A percentile compares a stretch with the other conserved stretches of the same genome.
Conservation (phyloP, 345 rosid genomes). For the Draba incana region DNA sequence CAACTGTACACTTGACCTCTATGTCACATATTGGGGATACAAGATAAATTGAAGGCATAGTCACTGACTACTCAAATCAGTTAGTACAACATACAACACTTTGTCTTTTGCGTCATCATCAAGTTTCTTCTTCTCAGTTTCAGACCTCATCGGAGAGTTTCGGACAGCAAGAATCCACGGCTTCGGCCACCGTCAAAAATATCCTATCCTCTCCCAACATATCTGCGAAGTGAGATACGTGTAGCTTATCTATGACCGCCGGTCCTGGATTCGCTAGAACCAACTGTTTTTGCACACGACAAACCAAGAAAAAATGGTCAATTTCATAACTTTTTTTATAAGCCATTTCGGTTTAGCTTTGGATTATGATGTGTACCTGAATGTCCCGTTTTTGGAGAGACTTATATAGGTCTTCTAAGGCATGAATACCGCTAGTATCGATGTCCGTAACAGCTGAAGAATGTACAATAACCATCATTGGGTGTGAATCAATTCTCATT, state of each 20-base stretch:
- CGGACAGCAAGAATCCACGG: slow-evolving; percentile 58
- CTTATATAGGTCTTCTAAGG: slow-evolving; percentile 65
- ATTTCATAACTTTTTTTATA: not conserved
- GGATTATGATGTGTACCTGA: slow-evolving; percentile 45
- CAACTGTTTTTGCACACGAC: slow-evolving; percentile 47
- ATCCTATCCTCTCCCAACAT: slow-evolving; percentile 64
- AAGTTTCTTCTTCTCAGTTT: slow-evolving; percentile 16
- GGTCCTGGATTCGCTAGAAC: slow-evolving; percentile 80
- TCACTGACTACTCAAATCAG: slow-evolving; percentile 19
- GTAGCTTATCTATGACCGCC: slow-evolving; percentile 68
- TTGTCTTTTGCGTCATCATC: slow-evolving; percentile 16
- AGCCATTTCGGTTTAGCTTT: slow-evolving; percentile 2
- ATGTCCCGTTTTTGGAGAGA: slow-evolving; percentile 63
- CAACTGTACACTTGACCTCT: slow-evolving; percentile 31
- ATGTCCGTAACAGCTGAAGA: slow-evolving; percentile 78
- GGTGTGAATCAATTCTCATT: not conserved
- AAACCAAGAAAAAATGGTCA: not conserved
- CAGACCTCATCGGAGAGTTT: slow-evolving; percentile 42
- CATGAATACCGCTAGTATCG: slow-evolving; percentile 87
- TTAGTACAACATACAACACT: slow-evolving; percentile 12
- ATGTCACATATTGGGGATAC: slow-evolving; percentile 5
- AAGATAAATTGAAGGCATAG: not conserved
- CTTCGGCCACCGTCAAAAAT: slow-evolving; percentile 75
- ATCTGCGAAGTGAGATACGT: slow-evolving; percentile 52
- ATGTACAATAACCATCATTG: slow-evolving; percentile 7